Evolutionary conservation across 2,329 filamentous ascomycete genomes (phyloP).

Genomic region (Fonsecaea pugnacius): DNA sequence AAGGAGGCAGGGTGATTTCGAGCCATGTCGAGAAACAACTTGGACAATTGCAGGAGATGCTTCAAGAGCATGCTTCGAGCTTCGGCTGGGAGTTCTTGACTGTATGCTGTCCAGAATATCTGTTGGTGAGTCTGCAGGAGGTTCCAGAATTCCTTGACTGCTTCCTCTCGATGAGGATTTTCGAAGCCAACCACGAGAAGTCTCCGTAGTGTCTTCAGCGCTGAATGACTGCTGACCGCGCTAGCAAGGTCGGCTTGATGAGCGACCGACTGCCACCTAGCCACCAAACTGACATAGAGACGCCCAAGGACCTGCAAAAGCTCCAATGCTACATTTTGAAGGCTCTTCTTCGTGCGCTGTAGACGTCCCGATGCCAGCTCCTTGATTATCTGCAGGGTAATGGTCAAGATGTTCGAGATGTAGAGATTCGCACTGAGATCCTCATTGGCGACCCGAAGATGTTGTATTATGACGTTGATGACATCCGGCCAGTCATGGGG

Average conservation of each 20-base stretch:
- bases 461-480: conserved; percentile 47
- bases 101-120: conserved; percentile 70
- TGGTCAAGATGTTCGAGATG: conserved; percentile 35
- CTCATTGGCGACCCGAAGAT: conserved; percentile 38
- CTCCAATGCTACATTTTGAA: conserved; percentile 80
- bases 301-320: conserved; percentile 77
- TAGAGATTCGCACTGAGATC: conserved; percentile 22
- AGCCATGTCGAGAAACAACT: conserved; percentile 87
- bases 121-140: conserved; percentile 77
- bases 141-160: conserved; percentile 79
- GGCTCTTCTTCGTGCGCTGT: conserved; percentile 71
- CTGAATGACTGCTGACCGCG: conserved; percentile 67
- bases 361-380: conserved; percentile 83
- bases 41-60: conserved; percentile 86
- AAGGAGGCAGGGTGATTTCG: conserved; percentile 80
- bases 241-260: conserved; percentile 56
- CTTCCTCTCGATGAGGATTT: conserved; percentile 75
- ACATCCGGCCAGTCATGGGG: conserved; percentile 73
- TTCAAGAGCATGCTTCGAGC: conserved; percentile 73
- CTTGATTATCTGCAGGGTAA: conserved; percentile 81
- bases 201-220: conserved; percentile 79
- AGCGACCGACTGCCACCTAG: conserved; percentile 60
- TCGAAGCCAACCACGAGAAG: conserved; percentile 83
- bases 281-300: conserved; percentile 76
- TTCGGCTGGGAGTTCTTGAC: conserved; percentile 54